Base-by-base conservation (phyloP, 768 basidiomycete genomes). In the Chalciporus piperatus region DNA sequence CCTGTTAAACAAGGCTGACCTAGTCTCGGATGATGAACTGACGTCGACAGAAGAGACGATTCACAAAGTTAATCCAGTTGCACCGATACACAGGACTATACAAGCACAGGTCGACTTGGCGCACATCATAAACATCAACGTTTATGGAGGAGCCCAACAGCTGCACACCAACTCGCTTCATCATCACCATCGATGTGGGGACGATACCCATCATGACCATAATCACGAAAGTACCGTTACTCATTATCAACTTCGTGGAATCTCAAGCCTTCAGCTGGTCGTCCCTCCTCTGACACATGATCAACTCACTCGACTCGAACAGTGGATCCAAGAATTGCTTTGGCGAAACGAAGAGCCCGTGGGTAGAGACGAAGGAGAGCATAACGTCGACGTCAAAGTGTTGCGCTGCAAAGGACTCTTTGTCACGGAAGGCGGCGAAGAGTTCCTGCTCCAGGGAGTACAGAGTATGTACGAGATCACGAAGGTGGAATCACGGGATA, bases 361-460 rank as follows among this genome's bases (percentile, higher is more conserved):
- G 11, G 70, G 63, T 6, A 52, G 54, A 44, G 46, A 57, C 33
- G 2, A 46, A 11, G 60, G 55, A 32, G 38, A 55, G 12, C 27
- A 38, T 19, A 49, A 10, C 35, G 61, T 41, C 6, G 30, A 57
- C 19, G 59, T 92, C 37, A 80, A 84, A 48, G 77, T 97, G 5
- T 71, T 99, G 17, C 83, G 97, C 14, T 91, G 92, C 61, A 98
- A 99, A 66, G 96, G 95, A 8, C 74, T 93, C 17, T 84, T 96
- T 56, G 67, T 67, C 16, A 72, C 75, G 10, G 67, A 75, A 3
- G 68, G 71, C 0, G 87, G 87, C 3, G 73, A 78, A 47, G 75
- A 80, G 50, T 79, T 84, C 59, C 81, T 98, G 47, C 70, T 99
- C 41, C 97, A 99, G 64, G 97, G 95, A 3, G 97, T 99, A 12